These are phyloP conservation scores for Nectriaceae sp. DNA, from an alignment of 2,329 filamentous ascomycete genomes.

Conservation along the genomic window DNA sequence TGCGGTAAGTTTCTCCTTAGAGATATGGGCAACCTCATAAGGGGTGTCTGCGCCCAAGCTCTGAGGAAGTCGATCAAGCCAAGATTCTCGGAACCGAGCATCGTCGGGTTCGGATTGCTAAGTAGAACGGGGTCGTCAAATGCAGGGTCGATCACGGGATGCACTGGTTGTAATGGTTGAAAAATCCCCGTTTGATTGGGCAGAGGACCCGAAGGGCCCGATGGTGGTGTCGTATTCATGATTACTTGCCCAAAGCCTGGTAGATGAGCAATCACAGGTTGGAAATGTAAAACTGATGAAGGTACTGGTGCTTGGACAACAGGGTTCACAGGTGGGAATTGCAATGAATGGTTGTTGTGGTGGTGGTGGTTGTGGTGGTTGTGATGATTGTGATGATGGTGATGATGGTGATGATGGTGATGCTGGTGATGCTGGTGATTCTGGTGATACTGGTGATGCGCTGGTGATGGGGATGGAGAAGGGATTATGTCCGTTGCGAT, in stretches of 20 bases:
- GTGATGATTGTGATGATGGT: too few relatives aligned
- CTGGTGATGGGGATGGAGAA: conserved; percentile 6
- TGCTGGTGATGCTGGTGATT: too few relatives aligned
- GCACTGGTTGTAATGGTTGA: neutral
- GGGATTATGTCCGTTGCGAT: conserved; percentile 5
- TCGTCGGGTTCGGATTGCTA: conserved; percentile 37
- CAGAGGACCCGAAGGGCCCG: conserved; percentile 3
- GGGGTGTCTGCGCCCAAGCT: conserved; percentile 45
- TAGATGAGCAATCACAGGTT: conserved; percentile 6
- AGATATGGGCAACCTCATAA: conserved; percentile 16
- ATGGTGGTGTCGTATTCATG: conserved; percentile 20
- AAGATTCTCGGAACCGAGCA: conserved; percentile 52
- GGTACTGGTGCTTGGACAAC: conserved; percentile 11
- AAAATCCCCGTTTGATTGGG: neutral
- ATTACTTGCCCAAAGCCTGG: neutral
- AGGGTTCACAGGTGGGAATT: conserved; percentile 12
- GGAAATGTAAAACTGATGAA: too few relatives aligned
- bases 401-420: too few relatives aligned
- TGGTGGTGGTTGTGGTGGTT: neutral
- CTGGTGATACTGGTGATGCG: too few relatives aligned
- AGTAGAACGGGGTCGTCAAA: conserved; percentile 21
- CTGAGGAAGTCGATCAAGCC: conserved; percentile 52
- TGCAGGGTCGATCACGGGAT: neutral
- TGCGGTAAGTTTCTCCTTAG: conserved; percentile 28
- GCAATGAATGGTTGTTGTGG: neutral